Conservation (phyloP, 2,329 filamentous ascomycete genomes). For the Xylariaceae sp. region DNA sequence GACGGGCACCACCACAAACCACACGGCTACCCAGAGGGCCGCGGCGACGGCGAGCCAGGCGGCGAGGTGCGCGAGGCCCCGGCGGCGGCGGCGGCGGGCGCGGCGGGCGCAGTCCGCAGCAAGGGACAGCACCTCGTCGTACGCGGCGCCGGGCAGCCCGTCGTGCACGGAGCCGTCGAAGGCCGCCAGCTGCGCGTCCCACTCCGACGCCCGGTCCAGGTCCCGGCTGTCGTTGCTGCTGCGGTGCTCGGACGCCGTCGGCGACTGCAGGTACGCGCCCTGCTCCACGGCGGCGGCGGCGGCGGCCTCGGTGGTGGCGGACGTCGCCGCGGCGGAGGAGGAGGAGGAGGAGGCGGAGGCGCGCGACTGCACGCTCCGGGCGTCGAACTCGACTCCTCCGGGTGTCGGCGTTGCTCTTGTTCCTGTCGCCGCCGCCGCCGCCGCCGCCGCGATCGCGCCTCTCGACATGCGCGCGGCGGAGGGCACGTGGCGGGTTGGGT, state of each 20-base stretch:
- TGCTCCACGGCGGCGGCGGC: slow-evolving; percentile 22
- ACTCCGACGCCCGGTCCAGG: slow-evolving; percentile 21
- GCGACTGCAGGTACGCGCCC: slow-evolving; percentile 33
- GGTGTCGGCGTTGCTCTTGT: too few relatives aligned
- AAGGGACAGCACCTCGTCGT: slow-evolving; percentile 67
- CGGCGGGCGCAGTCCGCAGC: slow-evolving; percentile 61
- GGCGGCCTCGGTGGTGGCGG: slow-evolving; percentile 7
- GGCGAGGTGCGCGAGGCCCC: slow-evolving; percentile 68
- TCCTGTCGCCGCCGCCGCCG: not conserved
- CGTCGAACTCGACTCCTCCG: slow-evolving; percentile 1
- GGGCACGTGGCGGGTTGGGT: not conserved
- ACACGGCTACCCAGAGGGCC: slow-evolving; percentile 71
- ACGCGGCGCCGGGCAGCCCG: slow-evolving; percentile 41
- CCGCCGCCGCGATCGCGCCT: not conserved
- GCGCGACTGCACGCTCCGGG: slow-evolving; percentile 1
- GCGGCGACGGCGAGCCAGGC: slow-evolving; percentile 58
- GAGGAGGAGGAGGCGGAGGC: slow-evolving; percentile 7
- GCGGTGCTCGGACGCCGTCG: slow-evolving; percentile 24
- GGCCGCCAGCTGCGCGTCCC: slow-evolving; percentile 23
- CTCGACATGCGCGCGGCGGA: not conserved
- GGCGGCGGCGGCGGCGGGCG: slow-evolving; percentile 63
- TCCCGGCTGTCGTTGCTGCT: slow-evolving; percentile 9
- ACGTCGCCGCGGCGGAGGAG: slow-evolving; percentile 1
- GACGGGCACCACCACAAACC: slow-evolving; percentile 73
- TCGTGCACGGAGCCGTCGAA: slow-evolving; percentile 9